Percentiles rank a stretch among this genome's conserved stretches.
Evolutionary conservation across 2,329 filamentous ascomycete species (phyloP).

Genomic region (Onygenales sp.): DNA sequence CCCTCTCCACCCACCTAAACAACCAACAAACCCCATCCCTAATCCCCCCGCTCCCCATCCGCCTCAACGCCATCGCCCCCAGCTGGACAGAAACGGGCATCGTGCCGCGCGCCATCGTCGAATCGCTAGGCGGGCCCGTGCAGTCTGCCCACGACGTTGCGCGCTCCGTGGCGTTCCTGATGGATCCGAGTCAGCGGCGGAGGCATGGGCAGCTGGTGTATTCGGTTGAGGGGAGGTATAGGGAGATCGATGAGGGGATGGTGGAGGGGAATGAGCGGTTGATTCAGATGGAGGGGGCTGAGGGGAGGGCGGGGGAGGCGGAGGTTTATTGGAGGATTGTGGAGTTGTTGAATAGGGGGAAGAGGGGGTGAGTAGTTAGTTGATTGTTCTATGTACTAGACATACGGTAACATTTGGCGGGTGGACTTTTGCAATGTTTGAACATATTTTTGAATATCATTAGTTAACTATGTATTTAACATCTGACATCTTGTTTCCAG

Average conservation of each 20-base stretch:
- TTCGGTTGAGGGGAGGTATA: slow-evolving; percentile 38
- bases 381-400: no score
- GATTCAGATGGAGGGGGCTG: background rate
- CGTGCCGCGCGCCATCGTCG: slow-evolving; percentile 32
- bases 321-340: background rate
- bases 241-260: slow-evolving; percentile 43
- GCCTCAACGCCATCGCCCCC: slow-evolving; percentile 48
- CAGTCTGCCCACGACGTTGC: slow-evolving; percentile 43
- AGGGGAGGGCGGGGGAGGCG: background rate
- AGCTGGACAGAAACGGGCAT: slow-evolving; percentile 47
- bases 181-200: slow-evolving; percentile 22
- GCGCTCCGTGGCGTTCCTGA: slow-evolving; percentile 39
- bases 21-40: slow-evolving; percentile 12
- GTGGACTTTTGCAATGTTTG: background rate
- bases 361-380: no score
- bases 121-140: slow-evolving; percentile 29
- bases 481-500: no score
- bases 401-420: background rate
- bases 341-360: background rate
- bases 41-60: slow-evolving; percentile 33
- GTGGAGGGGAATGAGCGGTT: background rate
- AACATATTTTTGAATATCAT: background rate
- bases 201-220: slow-evolving; percentile 47
- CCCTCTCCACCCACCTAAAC: slow-evolving; percentile 24
- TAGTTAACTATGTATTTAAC: no score